Percentiles rank a stretch among this genome's conserved stretches.
These are phyloP conservation scores for Mrakia blollopis DNA, from an alignment of 768 basidiomycete genomes.

Conservation along the genomic window DNA sequence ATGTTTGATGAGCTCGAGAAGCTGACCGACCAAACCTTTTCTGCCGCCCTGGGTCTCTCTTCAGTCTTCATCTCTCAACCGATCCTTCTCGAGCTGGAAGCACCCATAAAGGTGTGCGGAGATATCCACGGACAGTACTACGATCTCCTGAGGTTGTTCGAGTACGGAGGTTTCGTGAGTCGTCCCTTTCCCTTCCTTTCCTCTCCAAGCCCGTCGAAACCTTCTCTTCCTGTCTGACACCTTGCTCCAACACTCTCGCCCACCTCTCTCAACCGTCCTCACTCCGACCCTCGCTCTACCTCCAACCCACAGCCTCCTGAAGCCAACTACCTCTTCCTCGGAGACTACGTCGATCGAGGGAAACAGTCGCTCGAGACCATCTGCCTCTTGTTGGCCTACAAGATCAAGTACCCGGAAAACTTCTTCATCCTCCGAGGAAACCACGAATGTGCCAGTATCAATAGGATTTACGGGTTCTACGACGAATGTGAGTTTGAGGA, in stretches of 20 bases:
- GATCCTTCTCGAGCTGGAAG: constrained; percentile 35
- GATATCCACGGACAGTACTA: constrained; percentile 36
- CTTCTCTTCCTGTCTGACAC: too few relatives aligned
- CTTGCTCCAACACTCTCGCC: background rate
- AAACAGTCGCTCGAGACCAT: constrained; percentile 36
- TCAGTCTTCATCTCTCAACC: constrained; percentile 33
- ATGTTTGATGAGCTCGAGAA: background rate
- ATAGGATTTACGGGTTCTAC: constrained; percentile 36
- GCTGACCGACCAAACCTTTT: background rate
- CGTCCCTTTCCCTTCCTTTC: too few relatives aligned
- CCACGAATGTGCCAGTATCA: constrained; percentile 33
- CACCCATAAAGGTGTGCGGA: constrained; percentile 35
- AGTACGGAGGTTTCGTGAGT: constrained; percentile 35
- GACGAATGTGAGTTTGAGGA: constrained; percentile 30
- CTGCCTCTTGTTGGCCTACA: constrained; percentile 35
- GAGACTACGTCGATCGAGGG: constrained; percentile 36
- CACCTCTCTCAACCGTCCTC: background rate
- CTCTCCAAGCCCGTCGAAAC: background rate
- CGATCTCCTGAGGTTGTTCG: constrained; percentile 34
- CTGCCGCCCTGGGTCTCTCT: background rate
- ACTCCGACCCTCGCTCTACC: background rate
- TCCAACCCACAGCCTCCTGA: constrained; percentile 29
- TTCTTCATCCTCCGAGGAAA: constrained; percentile 36
- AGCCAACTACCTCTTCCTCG: constrained; percentile 35
- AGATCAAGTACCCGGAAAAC: constrained; percentile 36